A percentile compares a stretch with the other conserved stretches of the same genome.
These are phyloP conservation scores for Cyberlindnera euphorbiae DNA, from an alignment of 805 yeast species.

Conservation along the genomic window DNA sequence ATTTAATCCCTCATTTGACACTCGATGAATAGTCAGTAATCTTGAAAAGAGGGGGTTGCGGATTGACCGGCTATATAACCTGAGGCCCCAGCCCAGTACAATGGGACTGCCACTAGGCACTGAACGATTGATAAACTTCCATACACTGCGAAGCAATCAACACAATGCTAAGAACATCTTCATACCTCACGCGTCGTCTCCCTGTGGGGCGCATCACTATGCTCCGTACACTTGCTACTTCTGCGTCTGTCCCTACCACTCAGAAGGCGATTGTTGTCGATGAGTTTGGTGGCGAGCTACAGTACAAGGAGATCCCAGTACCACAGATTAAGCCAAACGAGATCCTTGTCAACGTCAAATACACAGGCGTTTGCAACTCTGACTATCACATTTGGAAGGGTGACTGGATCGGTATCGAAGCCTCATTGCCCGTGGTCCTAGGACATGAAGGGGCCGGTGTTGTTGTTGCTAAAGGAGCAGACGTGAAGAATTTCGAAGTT, in stretches of 20 bases:
- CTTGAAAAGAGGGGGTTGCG: no score
- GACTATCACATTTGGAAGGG: constrained; percentile 61
- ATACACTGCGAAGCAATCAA: not conserved
- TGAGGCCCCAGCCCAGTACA: no score
- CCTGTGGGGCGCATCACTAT: constrained; percentile 5
- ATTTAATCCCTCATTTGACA: no score
- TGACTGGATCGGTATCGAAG: constrained; percentile 52
- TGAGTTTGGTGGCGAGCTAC: constrained; percentile 39
- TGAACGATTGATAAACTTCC: no score
- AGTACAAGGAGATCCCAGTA: constrained; percentile 45
- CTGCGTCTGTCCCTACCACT: constrained; percentile 35
- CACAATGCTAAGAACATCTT: not conserved
- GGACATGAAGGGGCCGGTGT: constrained; percentile 65
- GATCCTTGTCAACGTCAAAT: constrained; percentile 47
- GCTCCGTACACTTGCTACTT: constrained; percentile 8
- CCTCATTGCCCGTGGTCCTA: constrained; percentile 51
- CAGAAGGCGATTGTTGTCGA: constrained; percentile 48
- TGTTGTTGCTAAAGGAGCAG: constrained; percentile 49
- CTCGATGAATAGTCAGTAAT: no score
- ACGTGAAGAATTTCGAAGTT: constrained; percentile 47
- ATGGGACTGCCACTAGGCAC: no score
- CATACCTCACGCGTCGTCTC: not conserved
- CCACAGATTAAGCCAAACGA: constrained; percentile 51
- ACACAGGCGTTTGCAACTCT: constrained; percentile 60
- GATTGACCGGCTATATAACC: no score